Evolutionary conservation across 805 yeast species (phyloP).

Genomic region (Metschnikowia peoriensis): DNA sequence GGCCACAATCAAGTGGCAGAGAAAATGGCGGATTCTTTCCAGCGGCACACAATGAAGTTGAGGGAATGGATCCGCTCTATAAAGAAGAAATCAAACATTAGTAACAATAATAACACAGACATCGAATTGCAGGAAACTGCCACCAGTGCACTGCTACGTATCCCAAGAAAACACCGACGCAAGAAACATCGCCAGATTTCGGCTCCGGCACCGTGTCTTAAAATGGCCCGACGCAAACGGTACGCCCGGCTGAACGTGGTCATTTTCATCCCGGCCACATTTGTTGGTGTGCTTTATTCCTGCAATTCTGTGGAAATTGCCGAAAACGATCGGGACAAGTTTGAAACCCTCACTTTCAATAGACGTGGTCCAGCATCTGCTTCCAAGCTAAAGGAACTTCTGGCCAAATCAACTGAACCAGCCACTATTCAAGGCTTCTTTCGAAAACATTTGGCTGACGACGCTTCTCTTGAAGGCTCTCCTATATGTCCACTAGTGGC

Average conservation of each 20-base stretch:
- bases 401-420: neutral
- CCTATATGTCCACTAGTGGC: constrained; percentile 62
- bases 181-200: neutral
- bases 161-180: neutral
- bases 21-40: neutral
- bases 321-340: neutral
- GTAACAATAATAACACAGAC: neutral
- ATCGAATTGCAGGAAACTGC: no score
- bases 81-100: neutral
- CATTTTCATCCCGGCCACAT: constrained; percentile 53
- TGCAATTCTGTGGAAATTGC: constrained; percentile 25
- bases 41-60: neutral
- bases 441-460: neutral
- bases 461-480: neutral
- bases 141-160: no score
- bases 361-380: neutral
- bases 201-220: constrained; percentile 40
- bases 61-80: neutral
- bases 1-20: neutral
- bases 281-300: constrained; percentile 63
- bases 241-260: constrained; percentile 46
- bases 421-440: neutral
- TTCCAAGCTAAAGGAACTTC: neutral
- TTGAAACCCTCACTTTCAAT: neutral
- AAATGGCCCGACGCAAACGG: constrained; percentile 54